Conservation (phyloP, 306 rosid genomes). For the Vigna reflexopilosa region DNA sequence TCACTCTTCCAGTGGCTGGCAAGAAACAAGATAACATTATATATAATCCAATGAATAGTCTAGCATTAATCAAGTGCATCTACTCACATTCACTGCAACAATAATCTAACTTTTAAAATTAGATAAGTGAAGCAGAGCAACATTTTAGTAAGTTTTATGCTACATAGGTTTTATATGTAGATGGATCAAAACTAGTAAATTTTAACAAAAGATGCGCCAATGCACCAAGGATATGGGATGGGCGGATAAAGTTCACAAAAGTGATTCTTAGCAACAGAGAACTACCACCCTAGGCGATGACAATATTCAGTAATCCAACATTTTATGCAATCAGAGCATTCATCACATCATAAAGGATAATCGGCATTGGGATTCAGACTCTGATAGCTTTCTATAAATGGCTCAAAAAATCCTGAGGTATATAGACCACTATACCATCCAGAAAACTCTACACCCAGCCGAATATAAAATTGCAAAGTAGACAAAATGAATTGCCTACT, state of each 20-base stretch:
- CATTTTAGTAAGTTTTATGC: slow-evolving; percentile 7
- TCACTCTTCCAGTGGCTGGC: slow-evolving; percentile 92
- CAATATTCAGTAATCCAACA: not conserved
- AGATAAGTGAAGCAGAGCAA: not conserved
- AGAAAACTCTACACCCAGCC: slow-evolving; percentile 13
- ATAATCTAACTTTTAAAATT: slow-evolving; percentile 23
- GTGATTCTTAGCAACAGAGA: not conserved
- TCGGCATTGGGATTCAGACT: not conserved
- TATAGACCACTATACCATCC: not conserved
- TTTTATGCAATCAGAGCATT: slow-evolving; percentile 28
- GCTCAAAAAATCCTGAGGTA: not conserved
- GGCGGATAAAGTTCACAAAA: slow-evolving; percentile 7
- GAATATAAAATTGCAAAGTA: slow-evolving; percentile 18
- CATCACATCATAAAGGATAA: not conserved
- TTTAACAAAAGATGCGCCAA: slow-evolving; percentile 13
- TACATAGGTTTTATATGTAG: slow-evolving; percentile 8
- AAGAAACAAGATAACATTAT: slow-evolving; percentile 30
- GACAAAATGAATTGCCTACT: not conserved
- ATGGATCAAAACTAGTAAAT: not conserved
- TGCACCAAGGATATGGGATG: slow-evolving; percentile 22
- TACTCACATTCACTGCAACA: slow-evolving; percentile 28
- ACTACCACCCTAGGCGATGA: slow-evolving; percentile 26
- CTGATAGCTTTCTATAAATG: slow-evolving; percentile 11
- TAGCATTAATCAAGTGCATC: not conserved
- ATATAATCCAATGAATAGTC: slow-evolving; percentile 4